phyloP scores from a whole-genome alignment of 768 basidiomycete genomes.

The Suillus sp. region DNA sequence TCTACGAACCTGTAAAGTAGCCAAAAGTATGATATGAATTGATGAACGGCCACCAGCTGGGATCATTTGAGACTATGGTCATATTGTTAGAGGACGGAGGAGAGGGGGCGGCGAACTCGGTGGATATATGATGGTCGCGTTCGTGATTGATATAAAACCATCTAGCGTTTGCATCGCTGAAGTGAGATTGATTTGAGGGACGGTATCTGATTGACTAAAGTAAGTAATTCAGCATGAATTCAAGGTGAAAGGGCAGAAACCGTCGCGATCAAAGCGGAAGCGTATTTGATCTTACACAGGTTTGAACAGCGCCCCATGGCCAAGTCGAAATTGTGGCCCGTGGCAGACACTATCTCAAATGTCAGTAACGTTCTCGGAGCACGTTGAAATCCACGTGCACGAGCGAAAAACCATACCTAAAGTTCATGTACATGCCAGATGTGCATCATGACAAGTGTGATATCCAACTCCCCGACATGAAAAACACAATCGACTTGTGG shows the following conservation, averaged over 20 bases:
- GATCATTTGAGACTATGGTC: background rate
- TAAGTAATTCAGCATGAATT: background rate
- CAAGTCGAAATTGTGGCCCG: too few relatives aligned
- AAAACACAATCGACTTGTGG: too few relatives aligned
- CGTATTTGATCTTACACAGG: too few relatives aligned
- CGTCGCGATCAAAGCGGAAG: too few relatives aligned
- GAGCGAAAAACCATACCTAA: too few relatives aligned
- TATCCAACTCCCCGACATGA: too few relatives aligned
- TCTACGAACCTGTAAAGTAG: conserved; percentile 1
- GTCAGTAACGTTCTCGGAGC: too few relatives aligned
- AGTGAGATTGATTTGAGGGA: background rate
- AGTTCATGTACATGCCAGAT: too few relatives aligned
- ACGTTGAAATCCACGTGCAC: too few relatives aligned
- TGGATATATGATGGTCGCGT: background rate
- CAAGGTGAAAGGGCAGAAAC: background rate
- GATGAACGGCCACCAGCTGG: background rate
- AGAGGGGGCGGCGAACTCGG: background rate
- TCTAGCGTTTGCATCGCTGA: background rate
- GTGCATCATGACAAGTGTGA: too few relatives aligned
- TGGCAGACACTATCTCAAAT: too few relatives aligned
- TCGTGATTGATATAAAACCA: background rate
- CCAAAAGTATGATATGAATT: background rate
- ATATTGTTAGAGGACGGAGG: background rate
- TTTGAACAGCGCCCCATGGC: too few relatives aligned
- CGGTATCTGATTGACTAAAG: background rate